A percentile compares a stretch with the other conserved stretches of the same genome.
phyloP scores from a whole-genome alignment of 2,329 filamentous ascomycete genomes.

The Allantophomopsis cytisporea region DNA sequence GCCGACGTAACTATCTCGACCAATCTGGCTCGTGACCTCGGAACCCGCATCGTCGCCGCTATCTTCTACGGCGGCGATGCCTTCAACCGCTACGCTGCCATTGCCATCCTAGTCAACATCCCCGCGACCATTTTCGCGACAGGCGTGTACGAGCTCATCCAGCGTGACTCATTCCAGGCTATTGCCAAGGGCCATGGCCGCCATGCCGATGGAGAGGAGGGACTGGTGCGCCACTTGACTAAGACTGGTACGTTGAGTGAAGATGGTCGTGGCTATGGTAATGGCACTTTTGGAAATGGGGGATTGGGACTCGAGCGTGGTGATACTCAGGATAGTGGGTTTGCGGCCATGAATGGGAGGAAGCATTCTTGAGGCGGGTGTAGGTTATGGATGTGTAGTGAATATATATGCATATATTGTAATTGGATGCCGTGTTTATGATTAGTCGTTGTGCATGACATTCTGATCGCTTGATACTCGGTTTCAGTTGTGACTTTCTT shows the following conservation, averaged over 20 bases:
- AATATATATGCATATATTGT: no score
- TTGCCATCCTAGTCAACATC: slow-evolving; percentile 39
- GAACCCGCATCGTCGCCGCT: slow-evolving; percentile 42
- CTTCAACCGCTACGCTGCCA: slow-evolving; percentile 35
- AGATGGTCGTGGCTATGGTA: neutral
- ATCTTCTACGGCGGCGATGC: slow-evolving; percentile 40
- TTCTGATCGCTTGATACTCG: no score
- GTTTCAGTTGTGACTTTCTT: no score
- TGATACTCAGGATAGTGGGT: no score
- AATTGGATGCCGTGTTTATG: no score
- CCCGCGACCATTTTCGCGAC: slow-evolving; percentile 42
- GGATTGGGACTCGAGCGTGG: neutral
- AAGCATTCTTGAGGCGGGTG: no score
- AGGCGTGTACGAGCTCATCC: slow-evolving; percentile 36
- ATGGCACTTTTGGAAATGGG: neutral
- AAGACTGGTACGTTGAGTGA: slow-evolving; percentile 19
- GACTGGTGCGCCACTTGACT: slow-evolving; percentile 26
- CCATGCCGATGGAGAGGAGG: slow-evolving; percentile 36
- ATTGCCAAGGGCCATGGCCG: slow-evolving; percentile 33
- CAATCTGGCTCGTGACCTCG: slow-evolving; percentile 43
- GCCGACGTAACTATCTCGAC: slow-evolving; percentile 38
- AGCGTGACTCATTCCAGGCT: slow-evolving; percentile 34
- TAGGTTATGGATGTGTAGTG: no score
- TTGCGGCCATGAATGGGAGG: no score
- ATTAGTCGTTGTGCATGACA: no score